Conservation (phyloP, 306 rosid genomes). For the Quercus aquifolioides region DNA sequence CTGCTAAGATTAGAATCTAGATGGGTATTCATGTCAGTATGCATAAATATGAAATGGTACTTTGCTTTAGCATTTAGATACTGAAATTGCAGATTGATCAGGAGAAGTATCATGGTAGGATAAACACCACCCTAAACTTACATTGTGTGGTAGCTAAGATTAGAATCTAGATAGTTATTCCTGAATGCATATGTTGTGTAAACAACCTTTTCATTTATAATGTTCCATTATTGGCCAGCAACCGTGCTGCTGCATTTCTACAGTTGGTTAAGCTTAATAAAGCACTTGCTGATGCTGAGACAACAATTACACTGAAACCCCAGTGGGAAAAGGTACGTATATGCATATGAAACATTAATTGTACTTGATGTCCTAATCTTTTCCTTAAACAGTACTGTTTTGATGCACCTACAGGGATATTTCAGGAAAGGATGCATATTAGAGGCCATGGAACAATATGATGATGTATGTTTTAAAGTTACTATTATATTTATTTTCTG, state of each 20-base stretch:
- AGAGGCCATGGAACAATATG: constrained; percentile 91
- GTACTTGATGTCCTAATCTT: constrained; percentile 12
- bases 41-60: not conserved
- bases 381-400: constrained; percentile 12
- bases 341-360: not conserved
- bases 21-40: not conserved
- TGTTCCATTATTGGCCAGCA: constrained; percentile 48
- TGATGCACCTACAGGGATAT: constrained; percentile 69
- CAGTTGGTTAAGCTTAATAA: constrained; percentile 88
- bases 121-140: not conserved
- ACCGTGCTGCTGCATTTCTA: constrained; percentile 97
- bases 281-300: constrained; percentile 97
- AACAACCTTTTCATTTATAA: constrained; percentile 19
- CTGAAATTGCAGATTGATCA: constrained; percentile 9
- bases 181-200: not conserved
- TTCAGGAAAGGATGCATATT: constrained; percentile 96
- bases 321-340: constrained; percentile 87
- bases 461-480: constrained; percentile 51
- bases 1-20: not conserved
- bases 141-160: not conserved
- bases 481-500: constrained; percentile 13
- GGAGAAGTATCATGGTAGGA: not conserved
- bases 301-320: constrained; percentile 77
- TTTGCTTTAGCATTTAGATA: not conserved
- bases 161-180: not conserved